These are phyloP conservation scores for Aspergillus arachidicola DNA, from an alignment of 2,329 filamentous ascomycete genomes.

Conservation along the genomic window DNA sequence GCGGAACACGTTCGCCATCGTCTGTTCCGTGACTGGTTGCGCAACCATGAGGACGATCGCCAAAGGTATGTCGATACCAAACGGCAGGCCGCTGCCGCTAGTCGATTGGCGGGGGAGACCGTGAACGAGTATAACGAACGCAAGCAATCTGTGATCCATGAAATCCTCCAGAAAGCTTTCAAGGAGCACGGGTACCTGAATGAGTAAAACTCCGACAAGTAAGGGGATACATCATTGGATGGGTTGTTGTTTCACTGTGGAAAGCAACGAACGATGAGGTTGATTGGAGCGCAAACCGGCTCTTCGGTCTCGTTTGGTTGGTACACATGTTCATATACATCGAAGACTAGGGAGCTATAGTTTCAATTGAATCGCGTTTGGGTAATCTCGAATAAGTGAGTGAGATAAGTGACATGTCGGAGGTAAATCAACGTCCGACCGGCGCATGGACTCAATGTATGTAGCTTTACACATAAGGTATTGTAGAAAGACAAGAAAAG, in stretches of 20 bases:
- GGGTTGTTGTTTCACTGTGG: background rate
- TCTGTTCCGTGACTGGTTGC: constrained; percentile 52
- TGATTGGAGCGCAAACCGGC: background rate
- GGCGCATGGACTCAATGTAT: background rate
- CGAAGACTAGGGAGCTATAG: background rate
- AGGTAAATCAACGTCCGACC: background rate
- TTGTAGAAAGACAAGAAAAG: background rate
- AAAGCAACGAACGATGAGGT: background rate
- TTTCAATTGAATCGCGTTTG: background rate
- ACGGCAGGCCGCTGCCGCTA: constrained; percentile 35
- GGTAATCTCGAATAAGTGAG: background rate
- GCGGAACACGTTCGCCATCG: constrained; percentile 48
- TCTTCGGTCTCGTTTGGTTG: background rate
- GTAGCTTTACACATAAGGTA: background rate
- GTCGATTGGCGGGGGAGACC: constrained; percentile 34
- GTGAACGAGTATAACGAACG: constrained; percentile 45
- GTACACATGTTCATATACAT: background rate
- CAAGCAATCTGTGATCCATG: constrained; percentile 46
- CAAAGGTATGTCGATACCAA: constrained; percentile 47
- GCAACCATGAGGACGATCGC: constrained; percentile 40
- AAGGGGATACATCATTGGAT: background rate
- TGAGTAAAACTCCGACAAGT: background rate
- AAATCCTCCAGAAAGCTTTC: constrained; percentile 42
- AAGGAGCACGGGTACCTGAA: background rate
- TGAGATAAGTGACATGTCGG: background rate